Conservation (phyloP, 176 grass and related monocot species). For the Avena atlantica region DNA sequence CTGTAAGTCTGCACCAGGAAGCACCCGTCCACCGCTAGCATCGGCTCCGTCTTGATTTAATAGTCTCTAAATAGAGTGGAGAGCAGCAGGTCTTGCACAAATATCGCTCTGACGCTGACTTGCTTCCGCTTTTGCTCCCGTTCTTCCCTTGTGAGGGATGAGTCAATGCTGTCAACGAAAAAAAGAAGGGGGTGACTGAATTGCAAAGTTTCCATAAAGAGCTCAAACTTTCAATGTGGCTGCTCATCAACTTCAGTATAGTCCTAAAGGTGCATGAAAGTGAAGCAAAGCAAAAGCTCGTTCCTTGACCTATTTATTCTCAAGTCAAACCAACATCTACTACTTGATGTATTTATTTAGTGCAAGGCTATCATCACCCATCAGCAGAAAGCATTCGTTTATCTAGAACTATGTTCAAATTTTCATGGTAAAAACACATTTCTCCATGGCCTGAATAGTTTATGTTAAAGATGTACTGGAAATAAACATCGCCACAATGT, state of each 20-base stretch:
- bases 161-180: slow-evolving; percentile 61
- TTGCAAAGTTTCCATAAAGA: not conserved
- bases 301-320: not conserved
- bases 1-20: slow-evolving; percentile 5
- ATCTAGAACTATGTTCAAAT: slow-evolving; percentile 1
- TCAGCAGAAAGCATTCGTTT: not conserved
- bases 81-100: slow-evolving; percentile 84
- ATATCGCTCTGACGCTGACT: slow-evolving; percentile 71
- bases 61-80: slow-evolving; percentile 79
- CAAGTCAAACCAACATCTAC: not conserved
- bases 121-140: slow-evolving; percentile 90
- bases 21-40: slow-evolving; percentile 16
- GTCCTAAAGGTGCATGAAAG: not conserved
- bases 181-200: not conserved
- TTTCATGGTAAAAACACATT: not conserved
- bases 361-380: not conserved
- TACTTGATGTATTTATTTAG: not conserved
- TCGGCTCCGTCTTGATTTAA: slow-evolving; percentile 4
- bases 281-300: not conserved
- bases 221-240: not conserved
- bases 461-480: not conserved
- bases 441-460: not conserved
- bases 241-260: not conserved
- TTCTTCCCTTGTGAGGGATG: slow-evolving; percentile 77
- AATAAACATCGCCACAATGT: not conserved